A percentile compares a stretch with the other conserved stretches of the same genome.
phyloP scores from a whole-genome alignment of 257 asterid genomes.

The Capsicum baccatum region DNA sequence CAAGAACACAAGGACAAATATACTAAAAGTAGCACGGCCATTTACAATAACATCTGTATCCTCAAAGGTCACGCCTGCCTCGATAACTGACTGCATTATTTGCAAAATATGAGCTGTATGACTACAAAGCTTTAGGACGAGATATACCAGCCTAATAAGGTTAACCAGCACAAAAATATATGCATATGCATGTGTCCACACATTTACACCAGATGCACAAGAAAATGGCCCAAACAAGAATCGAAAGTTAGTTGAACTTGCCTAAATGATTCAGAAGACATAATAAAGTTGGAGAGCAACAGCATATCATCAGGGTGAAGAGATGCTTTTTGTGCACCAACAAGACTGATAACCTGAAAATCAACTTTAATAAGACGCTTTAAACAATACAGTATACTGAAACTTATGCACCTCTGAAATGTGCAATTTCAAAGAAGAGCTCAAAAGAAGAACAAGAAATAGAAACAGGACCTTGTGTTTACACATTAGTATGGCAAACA shows the following conservation, averaged over 20 bases:
- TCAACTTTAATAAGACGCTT: conserved; percentile 37
- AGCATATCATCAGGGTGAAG: conserved; percentile 96
- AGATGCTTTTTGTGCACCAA: conserved; percentile 90
- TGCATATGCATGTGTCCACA: background rate
- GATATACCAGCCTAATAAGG: background rate
- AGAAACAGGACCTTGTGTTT: conserved; percentile 76
- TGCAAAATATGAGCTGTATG: background rate
- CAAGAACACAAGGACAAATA: background rate
- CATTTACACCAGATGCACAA: conserved; percentile 17
- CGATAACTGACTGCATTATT: background rate
- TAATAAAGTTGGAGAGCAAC: conserved; percentile 86
- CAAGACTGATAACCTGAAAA: conserved; percentile 94
- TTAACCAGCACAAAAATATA: background rate
- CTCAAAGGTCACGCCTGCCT: conserved; percentile 14
- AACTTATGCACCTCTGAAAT: background rate
- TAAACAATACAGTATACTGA: conserved; percentile 24
- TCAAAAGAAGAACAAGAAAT: conserved; percentile 26
- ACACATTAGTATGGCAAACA: conserved; percentile 93
- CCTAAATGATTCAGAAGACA: conserved; percentile 97
- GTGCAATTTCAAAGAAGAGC: conserved; percentile 9
- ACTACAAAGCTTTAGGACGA: background rate
- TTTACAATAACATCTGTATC: conserved; percentile 15
- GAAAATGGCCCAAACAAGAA: conserved; percentile 14
- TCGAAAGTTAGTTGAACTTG: conserved; percentile 35
- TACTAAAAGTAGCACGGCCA: background rate